These are phyloP conservation scores for Extremus antarcticus DNA, from an alignment of 495 filamentous ascomycete species.

Conservation along the genomic window DNA sequence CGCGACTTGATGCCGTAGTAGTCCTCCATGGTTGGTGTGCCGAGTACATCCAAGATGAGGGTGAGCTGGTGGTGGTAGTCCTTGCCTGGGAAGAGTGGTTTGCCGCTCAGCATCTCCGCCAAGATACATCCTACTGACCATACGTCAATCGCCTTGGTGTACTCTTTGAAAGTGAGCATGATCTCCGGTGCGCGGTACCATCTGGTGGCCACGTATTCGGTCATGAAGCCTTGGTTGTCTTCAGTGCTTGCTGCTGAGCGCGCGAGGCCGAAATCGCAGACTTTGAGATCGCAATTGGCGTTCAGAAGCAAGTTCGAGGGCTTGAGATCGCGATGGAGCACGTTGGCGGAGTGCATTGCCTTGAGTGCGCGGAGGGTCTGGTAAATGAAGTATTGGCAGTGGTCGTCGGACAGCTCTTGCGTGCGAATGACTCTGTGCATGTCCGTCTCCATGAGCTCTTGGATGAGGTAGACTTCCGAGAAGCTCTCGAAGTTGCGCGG, in stretches of 20 bases:
- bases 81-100: conserved; percentile 96
- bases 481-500: conserved; percentile 92
- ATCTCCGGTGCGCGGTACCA: conserved; percentile 99
- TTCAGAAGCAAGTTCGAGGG: conserved; percentile 95
- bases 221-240: conserved; percentile 99
- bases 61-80: conserved; percentile 99
- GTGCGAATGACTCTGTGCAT: conserved; percentile 99
- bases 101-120: conserved; percentile 99
- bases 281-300: conserved; percentile 97
- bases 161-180: conserved; percentile 99
- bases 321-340: conserved; percentile 92
- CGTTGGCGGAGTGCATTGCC: conserved; percentile 97
- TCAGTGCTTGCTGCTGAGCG: conserved; percentile 92
- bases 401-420: conserved; percentile 70
- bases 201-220: conserved; percentile 94
- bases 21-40: conserved; percentile 99
- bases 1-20: conserved; percentile 99
- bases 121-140: conserved; percentile 99
- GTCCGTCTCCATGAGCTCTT: conserved; percentile 99
- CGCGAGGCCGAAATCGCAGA: conserved; percentile 94
- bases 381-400: conserved; percentile 43
- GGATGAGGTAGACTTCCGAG: conserved; percentile 97
- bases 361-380: conserved; percentile 66
- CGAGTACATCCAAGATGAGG: conserved; percentile 92
- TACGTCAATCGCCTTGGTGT: conserved; percentile 99